Evolutionary conservation across 176 grass and related monocot species (phyloP).

Genomic region (Chloris gayana): DNA sequence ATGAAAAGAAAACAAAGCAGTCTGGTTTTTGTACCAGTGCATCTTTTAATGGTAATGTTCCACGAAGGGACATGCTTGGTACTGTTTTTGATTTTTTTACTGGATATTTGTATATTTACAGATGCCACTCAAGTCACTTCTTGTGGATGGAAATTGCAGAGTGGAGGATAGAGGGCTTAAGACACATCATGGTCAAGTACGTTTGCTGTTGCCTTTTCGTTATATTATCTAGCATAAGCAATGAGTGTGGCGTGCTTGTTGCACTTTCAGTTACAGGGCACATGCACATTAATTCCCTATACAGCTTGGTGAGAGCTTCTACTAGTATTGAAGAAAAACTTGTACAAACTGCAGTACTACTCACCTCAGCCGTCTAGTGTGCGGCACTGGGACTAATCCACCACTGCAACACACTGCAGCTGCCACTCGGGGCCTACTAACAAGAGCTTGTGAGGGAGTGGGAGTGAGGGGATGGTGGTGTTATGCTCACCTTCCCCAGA

Average conservation of each 20-base stretch:
- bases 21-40: neutral
- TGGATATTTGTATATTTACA: slow-evolving; percentile 38
- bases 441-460: neutral
- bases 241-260: neutral
- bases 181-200: slow-evolving; percentile 93
- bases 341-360: neutral
- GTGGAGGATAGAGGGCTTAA: slow-evolving; percentile 97
- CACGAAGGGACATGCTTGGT: slow-evolving; percentile 10
- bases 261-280: neutral
- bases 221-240: slow-evolving; percentile 6
- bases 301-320: neutral
- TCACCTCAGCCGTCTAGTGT: too few relatives aligned
- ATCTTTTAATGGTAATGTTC: neutral
- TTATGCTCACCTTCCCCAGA: neutral
- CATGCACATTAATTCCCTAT: neutral
- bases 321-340: neutral
- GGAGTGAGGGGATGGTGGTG: neutral
- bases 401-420: neutral
- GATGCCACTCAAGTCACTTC: slow-evolving; percentile 68
- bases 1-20: neutral
- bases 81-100: slow-evolving; percentile 25
- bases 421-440: neutral
- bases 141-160: slow-evolving; percentile 92
- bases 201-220: slow-evolving; percentile 26
- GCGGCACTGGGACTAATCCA: neutral